Conservation (phyloP, 306 rosid species). For the Fragaria vesca region DNA sequence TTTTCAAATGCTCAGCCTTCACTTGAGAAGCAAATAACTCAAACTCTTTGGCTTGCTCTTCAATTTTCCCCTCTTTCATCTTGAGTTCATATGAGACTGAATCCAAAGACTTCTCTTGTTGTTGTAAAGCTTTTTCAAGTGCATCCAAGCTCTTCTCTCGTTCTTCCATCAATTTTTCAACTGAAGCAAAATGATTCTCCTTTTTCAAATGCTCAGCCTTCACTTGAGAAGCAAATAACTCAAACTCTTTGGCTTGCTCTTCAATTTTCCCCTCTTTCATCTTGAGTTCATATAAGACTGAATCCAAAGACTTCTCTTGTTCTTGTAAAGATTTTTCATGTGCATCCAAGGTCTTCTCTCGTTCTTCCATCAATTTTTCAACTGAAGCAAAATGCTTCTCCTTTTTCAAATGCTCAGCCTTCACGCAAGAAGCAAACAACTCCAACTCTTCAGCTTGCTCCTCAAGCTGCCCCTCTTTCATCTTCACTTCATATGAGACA, state of each 20-base stretch:
- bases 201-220: background rate
- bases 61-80: background rate
- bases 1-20: background rate
- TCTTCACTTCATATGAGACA: background rate
- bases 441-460: slow-evolving; percentile 22
- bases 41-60: slow-evolving; percentile 17
- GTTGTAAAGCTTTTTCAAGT: slow-evolving; percentile 13
- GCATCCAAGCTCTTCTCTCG: background rate
- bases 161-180: background rate
- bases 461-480: background rate
- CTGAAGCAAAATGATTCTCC: background rate
- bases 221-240: slow-evolving; percentile 3
- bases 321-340: slow-evolving; percentile 15
- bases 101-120: slow-evolving; percentile 16
- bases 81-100: too few species aligned
- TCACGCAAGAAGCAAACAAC: background rate
- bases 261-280: background rate
- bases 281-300: too few species aligned
- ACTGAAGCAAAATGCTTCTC: background rate
- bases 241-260: slow-evolving; percentile 20
- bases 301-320: slow-evolving; percentile 14
- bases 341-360: background rate
- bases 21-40: slow-evolving; percentile 8
- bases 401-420: background rate
- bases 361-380: background rate